Conservation (phyloP, 371 early-diverging fungal genomes). For the Mortierella sp. region DNA sequence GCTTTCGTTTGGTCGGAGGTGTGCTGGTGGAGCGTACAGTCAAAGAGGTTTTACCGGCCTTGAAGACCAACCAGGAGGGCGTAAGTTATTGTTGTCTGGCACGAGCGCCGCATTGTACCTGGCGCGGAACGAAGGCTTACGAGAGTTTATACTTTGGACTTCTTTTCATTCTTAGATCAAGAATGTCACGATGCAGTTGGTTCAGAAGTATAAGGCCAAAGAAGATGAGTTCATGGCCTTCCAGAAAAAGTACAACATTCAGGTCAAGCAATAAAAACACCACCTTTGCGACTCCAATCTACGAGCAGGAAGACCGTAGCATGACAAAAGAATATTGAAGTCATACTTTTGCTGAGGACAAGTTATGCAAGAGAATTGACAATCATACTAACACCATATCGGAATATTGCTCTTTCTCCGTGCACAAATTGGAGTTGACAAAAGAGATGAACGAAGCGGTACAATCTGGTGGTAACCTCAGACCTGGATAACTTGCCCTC, state of each 20-base stretch:
- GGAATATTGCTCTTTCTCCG: no score
- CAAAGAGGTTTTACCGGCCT: slow-evolving; percentile 90
- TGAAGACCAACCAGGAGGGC: slow-evolving; percentile 88
- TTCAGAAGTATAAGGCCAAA: slow-evolving; percentile 85
- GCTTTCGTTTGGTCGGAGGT: slow-evolving; percentile 93
- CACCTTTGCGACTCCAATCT: background rate
- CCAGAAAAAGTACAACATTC: slow-evolving; percentile 86
- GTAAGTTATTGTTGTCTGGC: slow-evolving; percentile 60
- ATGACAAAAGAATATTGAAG: no score
- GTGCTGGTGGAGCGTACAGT: slow-evolving; percentile 94
- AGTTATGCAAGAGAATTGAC: no score
- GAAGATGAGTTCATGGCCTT: slow-evolving; percentile 90
- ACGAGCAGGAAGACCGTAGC: no score
- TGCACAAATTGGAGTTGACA: no score
- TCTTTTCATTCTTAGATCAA: slow-evolving; percentile 66
- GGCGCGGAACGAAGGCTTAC: no score
- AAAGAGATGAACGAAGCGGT: no score
- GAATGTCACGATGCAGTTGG: slow-evolving; percentile 79
- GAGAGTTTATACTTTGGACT: background rate
- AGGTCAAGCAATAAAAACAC: slow-evolving; percentile 65
- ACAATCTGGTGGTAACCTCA: no score
- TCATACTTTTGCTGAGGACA: no score
- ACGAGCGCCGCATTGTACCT: no score
- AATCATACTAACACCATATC: no score
- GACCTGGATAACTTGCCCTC: no score